These are phyloP conservation scores for Plantago elongata DNA, from an alignment of 257 asterid genomes.

Conservation along the genomic window DNA sequence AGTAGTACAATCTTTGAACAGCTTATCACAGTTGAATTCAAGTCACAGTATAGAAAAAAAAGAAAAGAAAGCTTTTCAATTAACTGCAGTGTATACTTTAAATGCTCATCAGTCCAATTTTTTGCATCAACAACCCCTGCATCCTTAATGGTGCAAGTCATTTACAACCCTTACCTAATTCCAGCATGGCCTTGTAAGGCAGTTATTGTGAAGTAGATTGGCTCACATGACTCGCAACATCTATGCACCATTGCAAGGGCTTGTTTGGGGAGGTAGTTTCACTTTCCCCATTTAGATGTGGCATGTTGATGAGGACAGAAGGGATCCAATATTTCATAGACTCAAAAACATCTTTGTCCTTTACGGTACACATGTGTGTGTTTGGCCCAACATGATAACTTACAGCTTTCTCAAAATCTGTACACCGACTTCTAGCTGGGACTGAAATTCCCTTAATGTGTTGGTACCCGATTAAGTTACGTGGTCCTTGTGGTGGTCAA, in stretches of 20 bases:
- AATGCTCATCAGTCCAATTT: conserved; percentile 25
- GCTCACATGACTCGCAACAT: conserved; percentile 32
- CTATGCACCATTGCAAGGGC: conserved; percentile 15
- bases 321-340: not conserved
- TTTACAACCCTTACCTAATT: conserved; percentile 42
- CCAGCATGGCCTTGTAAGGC: conserved; percentile 33
- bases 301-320: not conserved
- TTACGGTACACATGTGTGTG: conserved; percentile 1
- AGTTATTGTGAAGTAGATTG: conserved; percentile 35
- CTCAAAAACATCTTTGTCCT: conserved; percentile 6
- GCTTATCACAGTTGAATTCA: not conserved
- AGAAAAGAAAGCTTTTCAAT: conserved; percentile 3
- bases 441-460: not conserved
- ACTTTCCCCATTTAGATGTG: conserved; percentile 11
- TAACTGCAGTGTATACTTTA: conserved; percentile 22
- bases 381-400: conserved; percentile 8
- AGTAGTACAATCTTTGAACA: not conserved
- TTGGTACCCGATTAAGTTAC: conserved; percentile 3
- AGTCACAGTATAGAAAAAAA: not conserved
- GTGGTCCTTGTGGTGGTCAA: conserved; percentile 7
- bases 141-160: conserved; percentile 31
- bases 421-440: not conserved
- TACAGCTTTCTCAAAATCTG: not conserved
- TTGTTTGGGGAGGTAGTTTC: conserved; percentile 20
- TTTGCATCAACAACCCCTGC: conserved; percentile 21